These are phyloP conservation scores for Pisolithus albus DNA, from an alignment of 768 basidiomycete genomes.

Conservation along the genomic window DNA sequence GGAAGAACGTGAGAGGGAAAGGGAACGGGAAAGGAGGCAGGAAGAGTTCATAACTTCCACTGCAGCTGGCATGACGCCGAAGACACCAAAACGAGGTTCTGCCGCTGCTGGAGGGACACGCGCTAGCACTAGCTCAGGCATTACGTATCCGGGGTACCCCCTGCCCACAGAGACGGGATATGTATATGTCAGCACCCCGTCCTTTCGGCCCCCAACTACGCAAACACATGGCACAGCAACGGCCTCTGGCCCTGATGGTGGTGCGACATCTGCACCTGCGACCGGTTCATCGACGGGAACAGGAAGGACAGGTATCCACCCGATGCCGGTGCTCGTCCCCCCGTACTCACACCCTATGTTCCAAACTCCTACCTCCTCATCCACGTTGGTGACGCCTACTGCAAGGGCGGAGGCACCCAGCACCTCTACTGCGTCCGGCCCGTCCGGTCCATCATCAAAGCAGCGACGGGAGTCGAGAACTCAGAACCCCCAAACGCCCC, in stretches of 20 bases:
- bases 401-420: neutral
- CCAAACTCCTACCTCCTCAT: constrained; percentile 28
- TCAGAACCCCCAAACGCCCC: constrained; percentile 37
- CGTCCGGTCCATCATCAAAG: constrained; percentile 11
- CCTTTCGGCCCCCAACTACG: too few relatives aligned
- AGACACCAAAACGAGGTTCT: constrained; percentile 22
- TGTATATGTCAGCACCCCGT: constrained; percentile 22
- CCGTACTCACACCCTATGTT: constrained; percentile 23
- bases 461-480: constrained; percentile 10
- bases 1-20: constrained; percentile 27
- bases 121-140: neutral
- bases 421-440: too few relatives aligned
- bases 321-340: constrained; percentile 26
- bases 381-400: constrained; percentile 8
- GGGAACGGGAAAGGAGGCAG: constrained; percentile 16
- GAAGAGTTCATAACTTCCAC: constrained; percentile 19
- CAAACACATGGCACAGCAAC: too few relatives aligned
- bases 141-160: constrained; percentile 20
- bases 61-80: constrained; percentile 16
- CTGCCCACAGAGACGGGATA: constrained; percentile 22
- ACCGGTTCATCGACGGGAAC: too few relatives aligned
- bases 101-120: too few relatives aligned
- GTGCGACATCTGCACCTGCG: too few relatives aligned
- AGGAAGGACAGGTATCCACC: constrained; percentile 19
- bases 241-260: too few relatives aligned